Percentiles rank a stretch among this genome's conserved stretches.
Evolutionary conservation across 2,329 filamentous ascomycete genomes (phyloP).

Genomic region (Huntiella savannae): DNA sequence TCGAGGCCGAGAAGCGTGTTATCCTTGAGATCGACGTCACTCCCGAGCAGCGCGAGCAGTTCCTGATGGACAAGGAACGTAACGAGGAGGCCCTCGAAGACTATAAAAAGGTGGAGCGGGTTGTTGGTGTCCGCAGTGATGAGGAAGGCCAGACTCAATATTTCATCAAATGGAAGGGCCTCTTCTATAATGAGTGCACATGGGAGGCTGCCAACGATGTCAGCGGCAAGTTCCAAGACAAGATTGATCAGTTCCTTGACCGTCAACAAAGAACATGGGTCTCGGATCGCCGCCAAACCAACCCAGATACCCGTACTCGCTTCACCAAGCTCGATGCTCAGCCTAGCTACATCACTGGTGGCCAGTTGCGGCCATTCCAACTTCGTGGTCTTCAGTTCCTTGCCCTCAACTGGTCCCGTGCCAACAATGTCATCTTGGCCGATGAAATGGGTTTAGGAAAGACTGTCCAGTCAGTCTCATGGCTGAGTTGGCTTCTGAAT

Average conservation of each 20-base stretch:
- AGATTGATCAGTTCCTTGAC: slow-evolving; percentile 82
- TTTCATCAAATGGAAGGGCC: slow-evolving; percentile 88
- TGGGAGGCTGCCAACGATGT: slow-evolving; percentile 72
- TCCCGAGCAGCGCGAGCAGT: slow-evolving; percentile 78
- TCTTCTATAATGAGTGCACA: slow-evolving; percentile 85
- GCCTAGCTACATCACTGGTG: slow-evolving; percentile 66
- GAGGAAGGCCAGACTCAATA: slow-evolving; percentile 65
- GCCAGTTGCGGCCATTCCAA: slow-evolving; percentile 81
- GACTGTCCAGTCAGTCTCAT: slow-evolving; percentile 91
- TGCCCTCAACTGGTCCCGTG: slow-evolving; percentile 84
- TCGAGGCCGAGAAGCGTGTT: slow-evolving; percentile 63
- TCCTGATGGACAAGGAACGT: slow-evolving; percentile 84
- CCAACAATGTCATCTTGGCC: slow-evolving; percentile 88
- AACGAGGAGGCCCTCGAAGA: slow-evolving; percentile 76
- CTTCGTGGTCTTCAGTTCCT: slow-evolving; percentile 88
- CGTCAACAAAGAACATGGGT: slow-evolving; percentile 62
- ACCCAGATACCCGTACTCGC: slow-evolving; percentile 51
- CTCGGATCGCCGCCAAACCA: slow-evolving; percentile 63
- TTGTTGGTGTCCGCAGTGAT: slow-evolving; percentile 66
- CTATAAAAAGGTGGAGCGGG: slow-evolving; percentile 78
- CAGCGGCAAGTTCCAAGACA: slow-evolving; percentile 59
- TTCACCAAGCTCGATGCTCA: slow-evolving; percentile 61
- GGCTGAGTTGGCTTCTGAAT: slow-evolving; percentile 92
- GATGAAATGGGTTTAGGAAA: slow-evolving; percentile 98
- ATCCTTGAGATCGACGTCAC: slow-evolving; percentile 56